Percentiles rank a stretch among this genome's conserved stretches.
Evolutionary conservation across 805 yeast genomes (phyloP).

Genomic region (Wickerhamomyces strasburgensis): DNA sequence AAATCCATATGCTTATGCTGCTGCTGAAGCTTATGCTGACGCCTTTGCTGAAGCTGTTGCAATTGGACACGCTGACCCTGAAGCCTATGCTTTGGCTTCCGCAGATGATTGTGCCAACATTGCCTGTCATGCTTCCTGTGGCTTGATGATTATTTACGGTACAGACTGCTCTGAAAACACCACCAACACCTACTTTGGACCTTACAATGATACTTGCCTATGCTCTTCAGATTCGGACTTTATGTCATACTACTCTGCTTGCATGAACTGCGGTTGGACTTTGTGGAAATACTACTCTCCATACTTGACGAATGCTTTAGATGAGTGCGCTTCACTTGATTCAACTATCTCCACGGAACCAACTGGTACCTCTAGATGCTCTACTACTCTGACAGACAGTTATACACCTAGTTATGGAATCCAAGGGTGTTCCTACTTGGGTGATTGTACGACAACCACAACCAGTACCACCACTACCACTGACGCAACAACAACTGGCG

Average conservation of each 20-base stretch:
- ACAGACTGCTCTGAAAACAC: slow-evolving; percentile 18
- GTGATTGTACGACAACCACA: slow-evolving; percentile 5
- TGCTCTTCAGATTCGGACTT: slow-evolving; percentile 22
- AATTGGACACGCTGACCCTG: slow-evolving; percentile 19
- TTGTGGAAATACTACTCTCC: slow-evolving; percentile 28
- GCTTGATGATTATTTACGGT: slow-evolving; percentile 28
- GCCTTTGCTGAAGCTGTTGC: slow-evolving; percentile 13
- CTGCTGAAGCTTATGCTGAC: slow-evolving; percentile 12
- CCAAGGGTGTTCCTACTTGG: slow-evolving; percentile 7
- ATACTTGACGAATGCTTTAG: slow-evolving; percentile 23
- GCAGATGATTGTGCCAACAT: slow-evolving; percentile 25
- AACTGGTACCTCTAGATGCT: slow-evolving; percentile 27
- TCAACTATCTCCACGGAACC: slow-evolving; percentile 21
- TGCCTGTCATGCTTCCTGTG: slow-evolving; percentile 29
- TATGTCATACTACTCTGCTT: slow-evolving; percentile 17
- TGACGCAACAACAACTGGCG: slow-evolving; percentile 10
- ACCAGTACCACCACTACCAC: too few species aligned
- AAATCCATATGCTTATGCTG: slow-evolving; percentile 10
- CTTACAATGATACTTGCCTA: slow-evolving; percentile 15
- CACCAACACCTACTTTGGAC: slow-evolving; percentile 7
- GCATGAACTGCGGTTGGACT: slow-evolving; percentile 35
- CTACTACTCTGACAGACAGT: slow-evolving; percentile 17
- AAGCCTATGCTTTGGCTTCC: slow-evolving; percentile 23
- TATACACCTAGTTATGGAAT: slow-evolving; percentile 5
- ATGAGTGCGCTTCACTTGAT: slow-evolving; percentile 17